Percentiles rank a stretch among this genome's conserved stretches.
Evolutionary conservation across 345 rosid species (phyloP).

Genomic region (Limnanthes douglasii): DNA sequence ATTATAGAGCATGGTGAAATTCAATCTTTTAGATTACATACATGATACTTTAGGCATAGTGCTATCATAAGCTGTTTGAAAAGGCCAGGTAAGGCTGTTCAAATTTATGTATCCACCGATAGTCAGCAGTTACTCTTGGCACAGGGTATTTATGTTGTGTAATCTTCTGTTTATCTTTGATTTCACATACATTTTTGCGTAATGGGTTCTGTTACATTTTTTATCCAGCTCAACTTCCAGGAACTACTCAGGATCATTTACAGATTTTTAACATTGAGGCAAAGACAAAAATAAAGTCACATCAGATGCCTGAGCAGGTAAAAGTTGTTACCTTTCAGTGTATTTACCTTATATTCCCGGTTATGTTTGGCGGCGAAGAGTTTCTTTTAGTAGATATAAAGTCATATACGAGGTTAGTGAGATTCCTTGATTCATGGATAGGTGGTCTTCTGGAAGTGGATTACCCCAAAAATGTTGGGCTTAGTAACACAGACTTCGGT

Average conservation of each 20-base stretch:
- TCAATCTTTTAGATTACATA: too few species aligned
- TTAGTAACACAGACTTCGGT: constrained; percentile 84
- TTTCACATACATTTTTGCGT: too few species aligned
- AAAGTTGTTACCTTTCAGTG: constrained; percentile 5
- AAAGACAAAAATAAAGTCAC: constrained; percentile 89
- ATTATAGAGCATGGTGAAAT: too few species aligned
- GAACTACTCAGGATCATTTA: constrained; percentile 95
- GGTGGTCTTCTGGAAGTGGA: constrained; percentile 99
- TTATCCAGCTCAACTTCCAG: constrained; percentile 81
- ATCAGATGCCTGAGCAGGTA: constrained; percentile 99
- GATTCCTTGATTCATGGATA: constrained; percentile 12
- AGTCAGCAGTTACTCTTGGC: too few species aligned
- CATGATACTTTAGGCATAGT: too few species aligned
- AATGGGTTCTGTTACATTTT: constrained; percentile 4
- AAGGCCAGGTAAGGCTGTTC: too few species aligned
- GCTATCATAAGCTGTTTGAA: too few species aligned
- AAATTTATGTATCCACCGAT: too few species aligned
- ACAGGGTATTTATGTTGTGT: too few species aligned
- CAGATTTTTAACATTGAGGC: constrained; percentile 98
- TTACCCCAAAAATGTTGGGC: constrained; percentile 84
- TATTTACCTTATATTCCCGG: background rate
- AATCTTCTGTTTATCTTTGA: too few species aligned
- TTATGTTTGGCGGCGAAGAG: constrained; percentile 2
- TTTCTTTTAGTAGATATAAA: too few species aligned
- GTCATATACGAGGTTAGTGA: too few species aligned